Evolutionary conservation across 2,329 filamentous ascomycete species (phyloP).

Genomic region (Camillea tinctor): DNA sequence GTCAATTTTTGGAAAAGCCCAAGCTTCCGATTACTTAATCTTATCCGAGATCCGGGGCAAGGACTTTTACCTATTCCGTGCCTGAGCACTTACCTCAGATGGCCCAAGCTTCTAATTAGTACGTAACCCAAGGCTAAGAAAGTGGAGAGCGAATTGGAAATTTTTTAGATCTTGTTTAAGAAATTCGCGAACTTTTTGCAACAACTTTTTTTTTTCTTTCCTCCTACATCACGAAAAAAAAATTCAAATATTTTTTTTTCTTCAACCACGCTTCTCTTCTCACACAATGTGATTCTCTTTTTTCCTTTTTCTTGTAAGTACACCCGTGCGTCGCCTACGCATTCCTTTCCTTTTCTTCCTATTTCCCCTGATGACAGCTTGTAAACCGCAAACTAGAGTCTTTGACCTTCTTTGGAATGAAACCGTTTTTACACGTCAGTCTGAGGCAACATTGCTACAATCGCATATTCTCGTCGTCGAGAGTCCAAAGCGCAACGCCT

Average conservation of each 20-base stretch:
- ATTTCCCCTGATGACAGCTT: conserved; percentile 67
- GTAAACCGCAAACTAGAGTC: conserved; percentile 87
- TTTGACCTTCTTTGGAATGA: conserved; percentile 83
- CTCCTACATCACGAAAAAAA: conserved; percentile 2
- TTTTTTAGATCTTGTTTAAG: background rate
- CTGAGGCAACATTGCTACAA: conserved; percentile 59
- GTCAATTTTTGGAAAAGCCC: background rate
- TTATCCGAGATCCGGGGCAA: background rate
- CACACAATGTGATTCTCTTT: too few relatives aligned
- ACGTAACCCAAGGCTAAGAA: too few relatives aligned
- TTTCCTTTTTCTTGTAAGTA: conserved; percentile 18
- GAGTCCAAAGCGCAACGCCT: background rate
- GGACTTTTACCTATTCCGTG: background rate
- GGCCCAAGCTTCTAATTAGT: background rate
- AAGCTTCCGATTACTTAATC: background rate
- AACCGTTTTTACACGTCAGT: conserved; percentile 92
- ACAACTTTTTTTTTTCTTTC: conserved; percentile 16
- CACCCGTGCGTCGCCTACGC: too few relatives aligned
- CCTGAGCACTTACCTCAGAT: background rate
- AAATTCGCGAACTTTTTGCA: background rate
- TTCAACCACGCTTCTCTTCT: too few relatives aligned
- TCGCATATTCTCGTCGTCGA: conserved; percentile 1
- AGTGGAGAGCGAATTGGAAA: background rate
- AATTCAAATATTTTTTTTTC: too few relatives aligned
- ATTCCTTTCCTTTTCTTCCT: conserved; percentile 1